A percentile compares a stretch with the other conserved stretches of the same genome.
These are phyloP conservation scores for Tieghemostelium lacteum DNA, from an alignment of 78 protist genomes.

Conservation along the genomic window DNA sequence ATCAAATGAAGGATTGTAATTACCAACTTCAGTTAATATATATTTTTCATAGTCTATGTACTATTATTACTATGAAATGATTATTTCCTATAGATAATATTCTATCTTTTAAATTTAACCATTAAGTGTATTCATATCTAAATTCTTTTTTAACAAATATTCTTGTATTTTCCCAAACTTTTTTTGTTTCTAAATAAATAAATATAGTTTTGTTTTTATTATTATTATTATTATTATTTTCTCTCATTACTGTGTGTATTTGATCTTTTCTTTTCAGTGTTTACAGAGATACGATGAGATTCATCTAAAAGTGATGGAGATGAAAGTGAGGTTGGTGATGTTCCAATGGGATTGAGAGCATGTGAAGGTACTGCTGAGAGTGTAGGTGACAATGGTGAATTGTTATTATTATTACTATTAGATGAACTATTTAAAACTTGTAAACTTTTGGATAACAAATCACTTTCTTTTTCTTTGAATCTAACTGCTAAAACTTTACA, in stretches of 20 bases:
- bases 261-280: conserved; percentile 50
- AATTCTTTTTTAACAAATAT: too few species aligned
- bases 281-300: conserved; percentile 12
- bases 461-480: conserved; percentile 73
- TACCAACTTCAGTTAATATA: too few species aligned
- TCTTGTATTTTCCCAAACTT: too few species aligned
- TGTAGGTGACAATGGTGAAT: conserved; percentile 12
- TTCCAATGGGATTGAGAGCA: conserved; percentile 3
- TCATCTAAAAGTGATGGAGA: conserved; percentile 66
- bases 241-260: neutral
- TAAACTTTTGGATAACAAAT: neutral
- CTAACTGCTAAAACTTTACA: conserved; percentile 63
- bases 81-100: too few species aligned
- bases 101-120: too few species aligned
- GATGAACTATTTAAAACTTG: neutral
- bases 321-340: conserved; percentile 45
- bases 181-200: too few species aligned
- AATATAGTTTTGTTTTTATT: neutral
- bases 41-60: too few species aligned
- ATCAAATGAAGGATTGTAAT: too few species aligned
- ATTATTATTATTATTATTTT: too few species aligned
- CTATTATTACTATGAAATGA: too few species aligned
- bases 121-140: too few species aligned
- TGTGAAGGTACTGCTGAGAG: neutral
- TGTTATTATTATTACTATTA: neutral